Percentiles rank a stretch among this genome's conserved stretches.
phyloP scores from a whole-genome alignment of 2,329 filamentous ascomycete genomes.

The Aspergillus sp. region DNA sequence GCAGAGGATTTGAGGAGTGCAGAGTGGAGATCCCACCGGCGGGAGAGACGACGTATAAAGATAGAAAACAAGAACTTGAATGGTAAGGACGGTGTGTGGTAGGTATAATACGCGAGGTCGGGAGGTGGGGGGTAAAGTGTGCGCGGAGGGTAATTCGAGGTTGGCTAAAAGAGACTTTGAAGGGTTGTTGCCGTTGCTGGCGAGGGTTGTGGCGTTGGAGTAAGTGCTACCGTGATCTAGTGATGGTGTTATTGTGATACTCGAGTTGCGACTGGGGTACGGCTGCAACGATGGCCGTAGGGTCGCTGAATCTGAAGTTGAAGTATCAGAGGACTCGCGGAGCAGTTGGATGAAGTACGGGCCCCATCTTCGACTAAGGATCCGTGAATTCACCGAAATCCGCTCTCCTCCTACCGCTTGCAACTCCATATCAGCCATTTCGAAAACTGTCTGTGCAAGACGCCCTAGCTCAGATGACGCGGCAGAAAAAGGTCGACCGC shows the following conservation, averaged over 20 bases:
- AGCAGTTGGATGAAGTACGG: conserved; percentile 93
- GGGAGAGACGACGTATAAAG: conserved; percentile 91
- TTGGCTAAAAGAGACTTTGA: conserved; percentile 39
- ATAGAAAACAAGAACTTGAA: conserved; percentile 88
- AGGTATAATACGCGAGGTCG: conserved; percentile 87
- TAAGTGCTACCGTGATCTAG: conserved; percentile 41
- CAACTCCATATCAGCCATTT: conserved; percentile 95
- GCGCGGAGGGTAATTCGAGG: conserved; percentile 55
- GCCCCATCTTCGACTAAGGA: conserved; percentile 86
- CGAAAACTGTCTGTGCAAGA: conserved; percentile 73
- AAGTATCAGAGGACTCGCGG: conserved; percentile 69
- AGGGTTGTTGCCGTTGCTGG: conserved; percentile 32
- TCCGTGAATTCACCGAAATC: conserved; percentile 88
- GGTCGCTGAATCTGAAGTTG: conserved; percentile 73
- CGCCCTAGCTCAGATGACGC: conserved; percentile 85
- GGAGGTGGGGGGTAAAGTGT: conserved; percentile 55
- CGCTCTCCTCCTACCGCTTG: conserved; percentile 87
- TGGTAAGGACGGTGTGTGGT: conserved; percentile 84
- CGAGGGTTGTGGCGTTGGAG: conserved; percentile 44
- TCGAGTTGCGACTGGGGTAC: conserved; percentile 71
- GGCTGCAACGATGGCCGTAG: conserved; percentile 62
- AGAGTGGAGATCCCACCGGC: conserved; percentile 70
- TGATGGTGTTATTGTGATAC: conserved; percentile 76
- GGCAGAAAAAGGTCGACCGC: conserved; percentile 72
- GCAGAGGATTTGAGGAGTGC: conserved; percentile 92